Conservation (phyloP, 169 alveolate genomes). For the Plasmodium malariae region DNA sequence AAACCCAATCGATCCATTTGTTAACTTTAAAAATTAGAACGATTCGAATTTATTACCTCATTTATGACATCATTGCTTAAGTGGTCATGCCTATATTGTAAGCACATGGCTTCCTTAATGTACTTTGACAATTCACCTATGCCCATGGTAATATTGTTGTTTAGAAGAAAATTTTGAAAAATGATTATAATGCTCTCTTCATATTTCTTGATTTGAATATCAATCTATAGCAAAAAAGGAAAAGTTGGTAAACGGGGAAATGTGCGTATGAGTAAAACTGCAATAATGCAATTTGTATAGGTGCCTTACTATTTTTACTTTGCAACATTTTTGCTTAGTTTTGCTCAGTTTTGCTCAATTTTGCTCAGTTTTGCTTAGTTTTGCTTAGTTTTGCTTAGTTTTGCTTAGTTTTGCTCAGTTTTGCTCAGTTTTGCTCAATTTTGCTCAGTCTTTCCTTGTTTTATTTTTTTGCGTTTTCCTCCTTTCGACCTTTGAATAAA, state of each 20-base stretch:
- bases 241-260: neutral
- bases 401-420: no score
- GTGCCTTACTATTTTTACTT: no score
- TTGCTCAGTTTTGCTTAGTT: no score
- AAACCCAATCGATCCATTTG: no score
- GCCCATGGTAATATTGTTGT: constrained; percentile 16
- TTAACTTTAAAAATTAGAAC: no score
- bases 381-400: no score
- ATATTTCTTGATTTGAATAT: constrained; percentile 60
- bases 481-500: constrained; percentile 41
- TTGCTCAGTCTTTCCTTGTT: no score
- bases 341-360: no score
- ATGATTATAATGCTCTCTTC: constrained; percentile 53
- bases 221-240: constrained; percentile 26
- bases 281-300: no score
- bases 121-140: constrained; percentile 9
- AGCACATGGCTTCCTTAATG: constrained; percentile 36
- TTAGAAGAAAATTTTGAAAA: constrained; percentile 33
- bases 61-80: neutral
- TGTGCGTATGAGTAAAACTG: no score
- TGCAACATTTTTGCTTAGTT: no score
- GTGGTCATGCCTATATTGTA: constrained; percentile 3
- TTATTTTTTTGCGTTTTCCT: constrained; percentile 15
- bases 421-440: no score
- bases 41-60: neutral